Conservation (phyloP, 2,329 filamentous ascomycete genomes). For the Talaromyces amestolkiae region DNA sequence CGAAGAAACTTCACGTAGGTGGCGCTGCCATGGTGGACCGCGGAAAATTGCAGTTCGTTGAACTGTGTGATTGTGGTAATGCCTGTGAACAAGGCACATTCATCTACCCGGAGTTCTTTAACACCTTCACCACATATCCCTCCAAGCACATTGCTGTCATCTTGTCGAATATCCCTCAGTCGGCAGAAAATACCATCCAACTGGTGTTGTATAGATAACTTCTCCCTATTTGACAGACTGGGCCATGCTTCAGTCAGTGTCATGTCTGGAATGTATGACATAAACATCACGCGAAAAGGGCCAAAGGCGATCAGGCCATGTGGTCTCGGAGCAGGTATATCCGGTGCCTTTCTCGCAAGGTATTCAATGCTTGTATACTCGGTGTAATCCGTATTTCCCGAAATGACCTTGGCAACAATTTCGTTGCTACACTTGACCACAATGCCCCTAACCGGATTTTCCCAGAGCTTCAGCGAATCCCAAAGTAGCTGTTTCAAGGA, state of each 20-base stretch:
- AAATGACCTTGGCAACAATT: constrained; percentile 21
- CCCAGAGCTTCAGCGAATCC: constrained; percentile 26
- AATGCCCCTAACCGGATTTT: constrained; percentile 23
- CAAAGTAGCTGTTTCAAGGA: constrained; percentile 26
- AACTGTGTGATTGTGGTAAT: constrained; percentile 25
- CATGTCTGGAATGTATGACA: constrained; percentile 28
- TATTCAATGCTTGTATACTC: constrained; percentile 31
- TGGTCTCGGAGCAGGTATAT: constrained; percentile 29
- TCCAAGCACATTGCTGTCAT: constrained; percentile 23
- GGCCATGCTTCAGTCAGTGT: constrained; percentile 27
- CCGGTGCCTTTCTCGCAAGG: constrained; percentile 24
- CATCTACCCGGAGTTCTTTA: constrained; percentile 26
- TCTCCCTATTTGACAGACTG: constrained; percentile 24
- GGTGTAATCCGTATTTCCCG: constrained; percentile 22
- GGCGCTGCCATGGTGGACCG: constrained; percentile 22
- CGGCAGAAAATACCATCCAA: constrained; percentile 21
- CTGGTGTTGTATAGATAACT: constrained; percentile 23
- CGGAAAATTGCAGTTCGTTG: constrained; percentile 27
- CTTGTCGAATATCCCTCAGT: constrained; percentile 24
- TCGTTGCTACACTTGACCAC: constrained; percentile 28
- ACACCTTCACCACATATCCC: constrained; percentile 29
- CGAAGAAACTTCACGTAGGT: constrained; percentile 27
- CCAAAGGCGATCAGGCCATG: constrained; percentile 29
- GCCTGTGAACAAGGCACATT: constrained; percentile 24
- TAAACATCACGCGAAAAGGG: constrained; percentile 29